Percentiles rank a stretch among this genome's conserved stretches.
phyloP scores from a whole-genome alignment of 768 basidiomycete genomes.

The Imleria badia region DNA sequence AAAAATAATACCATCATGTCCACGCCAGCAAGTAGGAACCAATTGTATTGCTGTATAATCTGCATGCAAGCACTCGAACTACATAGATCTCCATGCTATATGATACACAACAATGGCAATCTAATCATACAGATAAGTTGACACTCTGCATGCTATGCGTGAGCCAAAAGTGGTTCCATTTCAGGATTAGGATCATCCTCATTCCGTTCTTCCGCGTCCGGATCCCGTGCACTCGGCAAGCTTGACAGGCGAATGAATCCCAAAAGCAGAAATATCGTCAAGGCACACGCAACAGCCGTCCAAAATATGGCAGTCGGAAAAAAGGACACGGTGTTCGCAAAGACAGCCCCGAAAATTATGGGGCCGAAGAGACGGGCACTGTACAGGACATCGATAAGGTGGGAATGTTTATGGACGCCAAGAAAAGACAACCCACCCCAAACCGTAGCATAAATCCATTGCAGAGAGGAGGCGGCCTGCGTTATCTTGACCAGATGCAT shows the following conservation, averaged over 20 bases:
- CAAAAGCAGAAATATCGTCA: background rate
- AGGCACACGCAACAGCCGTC: background rate
- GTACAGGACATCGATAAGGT: background rate
- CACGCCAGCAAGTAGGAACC: too few species aligned
- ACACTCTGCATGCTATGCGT: background rate
- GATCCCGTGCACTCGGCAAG: too few species aligned
- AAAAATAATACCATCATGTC: too few species aligned
- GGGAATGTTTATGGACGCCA: too few species aligned
- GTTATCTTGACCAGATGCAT: background rate
- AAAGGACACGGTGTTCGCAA: background rate
- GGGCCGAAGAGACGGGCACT: background rate
- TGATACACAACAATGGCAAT: too few species aligned
- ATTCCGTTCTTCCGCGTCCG: too few species aligned
- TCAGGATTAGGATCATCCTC: too few species aligned
- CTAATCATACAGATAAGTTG: too few species aligned
- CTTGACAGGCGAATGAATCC: background rate
- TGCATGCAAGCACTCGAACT: too few species aligned
- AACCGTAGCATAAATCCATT: background rate
- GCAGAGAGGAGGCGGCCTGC: background rate
- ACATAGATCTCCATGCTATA: too few species aligned
- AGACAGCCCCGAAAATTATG: background rate
- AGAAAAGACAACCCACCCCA: background rate
- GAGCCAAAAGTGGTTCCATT: too few species aligned
- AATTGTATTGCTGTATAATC: too few species aligned
- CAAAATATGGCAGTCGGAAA: background rate